These are phyloP conservation scores for Ogataea kodamae DNA, from an alignment of 805 yeast genomes.

Conservation along the genomic window DNA sequence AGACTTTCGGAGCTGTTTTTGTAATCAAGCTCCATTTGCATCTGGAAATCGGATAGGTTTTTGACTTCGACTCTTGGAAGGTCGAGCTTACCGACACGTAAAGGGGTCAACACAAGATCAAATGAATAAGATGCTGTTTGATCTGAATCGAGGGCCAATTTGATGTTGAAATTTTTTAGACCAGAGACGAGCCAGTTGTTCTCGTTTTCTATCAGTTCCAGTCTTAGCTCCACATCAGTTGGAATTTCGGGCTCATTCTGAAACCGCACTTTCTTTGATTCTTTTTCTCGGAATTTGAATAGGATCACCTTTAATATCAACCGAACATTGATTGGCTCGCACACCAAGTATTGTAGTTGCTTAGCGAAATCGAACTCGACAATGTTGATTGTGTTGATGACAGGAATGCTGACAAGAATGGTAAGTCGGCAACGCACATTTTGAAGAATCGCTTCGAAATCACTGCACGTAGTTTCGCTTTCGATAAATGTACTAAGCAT, in stretches of 20 bases:
- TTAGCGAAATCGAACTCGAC: slow-evolving; percentile 44
- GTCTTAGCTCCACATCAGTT: slow-evolving; percentile 18
- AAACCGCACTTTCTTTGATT: slow-evolving; percentile 32
- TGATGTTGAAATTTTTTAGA: slow-evolving; percentile 46
- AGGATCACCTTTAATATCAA: slow-evolving; percentile 36
- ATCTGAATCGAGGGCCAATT: slow-evolving; percentile 19
- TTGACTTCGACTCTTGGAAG: slow-evolving; percentile 60
- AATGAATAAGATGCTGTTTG: slow-evolving; percentile 21
- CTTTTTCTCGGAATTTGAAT: slow-evolving; percentile 20
- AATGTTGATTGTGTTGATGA: slow-evolving; percentile 55
- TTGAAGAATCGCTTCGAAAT: slow-evolving; percentile 4
- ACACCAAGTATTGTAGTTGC: slow-evolving; percentile 50
- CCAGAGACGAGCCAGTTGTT: slow-evolving; percentile 79
- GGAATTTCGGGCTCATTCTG: slow-evolving; percentile 19
- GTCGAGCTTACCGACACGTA: slow-evolving; percentile 67
- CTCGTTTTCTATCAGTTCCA: slow-evolving; percentile 40
- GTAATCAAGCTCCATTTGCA: slow-evolving; percentile 59
- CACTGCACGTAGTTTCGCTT: slow-evolving; percentile 7
- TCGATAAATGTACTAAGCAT: slow-evolving; percentile 15
- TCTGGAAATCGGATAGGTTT: slow-evolving; percentile 28
- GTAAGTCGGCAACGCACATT: slow-evolving; percentile 19
- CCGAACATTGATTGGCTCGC: slow-evolving; percentile 53
- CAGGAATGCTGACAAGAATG: slow-evolving; percentile 63
- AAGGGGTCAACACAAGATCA: slow-evolving; percentile 60
- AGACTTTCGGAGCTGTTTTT: slow-evolving; percentile 66